Conservation (phyloP, 2,329 filamentous ascomycete genomes). For the Trichothecium roseum region DNA sequence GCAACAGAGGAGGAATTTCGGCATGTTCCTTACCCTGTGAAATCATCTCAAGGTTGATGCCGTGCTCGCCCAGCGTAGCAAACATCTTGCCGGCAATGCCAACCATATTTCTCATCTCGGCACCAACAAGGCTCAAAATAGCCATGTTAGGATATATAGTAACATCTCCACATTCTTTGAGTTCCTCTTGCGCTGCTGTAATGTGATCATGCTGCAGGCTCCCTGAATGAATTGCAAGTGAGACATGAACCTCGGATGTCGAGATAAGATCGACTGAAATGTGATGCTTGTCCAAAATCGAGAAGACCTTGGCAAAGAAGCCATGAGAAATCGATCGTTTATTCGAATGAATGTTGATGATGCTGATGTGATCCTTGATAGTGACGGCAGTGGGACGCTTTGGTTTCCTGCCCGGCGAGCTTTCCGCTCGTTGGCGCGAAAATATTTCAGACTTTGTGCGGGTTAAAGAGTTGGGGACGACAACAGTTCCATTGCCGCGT, state of each 20-base stretch:
- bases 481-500: conserved; percentile 65
- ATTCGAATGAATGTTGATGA: conserved; percentile 97
- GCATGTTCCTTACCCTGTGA: conserved; percentile 90
- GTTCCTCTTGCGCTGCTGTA: conserved; percentile 57
- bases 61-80: conserved; percentile 82
- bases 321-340: conserved; percentile 92
- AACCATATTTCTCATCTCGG: conserved; percentile 95
- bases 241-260: conserved; percentile 92
- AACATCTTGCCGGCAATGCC: conserved; percentile 94
- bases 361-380: conserved; percentile 92
- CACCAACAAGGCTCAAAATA: conserved; percentile 87
- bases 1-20: too few relatives aligned
- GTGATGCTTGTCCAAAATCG: conserved; percentile 74
- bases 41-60: conserved; percentile 98
- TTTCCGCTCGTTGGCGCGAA: conserved; percentile 29
- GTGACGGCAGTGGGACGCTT: conserved; percentile 84
- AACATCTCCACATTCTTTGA: conserved; percentile 76
- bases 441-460: conserved; percentile 37
- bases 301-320: conserved; percentile 91
- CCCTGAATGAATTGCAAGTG: conserved; percentile 87
- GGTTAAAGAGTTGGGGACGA: conserved; percentile 54
- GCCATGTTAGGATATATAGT: conserved; percentile 89
- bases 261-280: conserved; percentile 95
- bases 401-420: conserved; percentile 36
- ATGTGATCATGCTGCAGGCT: conserved; percentile 53